These are phyloP conservation scores for Massariosphaeria phaeospora DNA, from an alignment of 495 filamentous ascomycete genomes.

Conservation along the genomic window DNA sequence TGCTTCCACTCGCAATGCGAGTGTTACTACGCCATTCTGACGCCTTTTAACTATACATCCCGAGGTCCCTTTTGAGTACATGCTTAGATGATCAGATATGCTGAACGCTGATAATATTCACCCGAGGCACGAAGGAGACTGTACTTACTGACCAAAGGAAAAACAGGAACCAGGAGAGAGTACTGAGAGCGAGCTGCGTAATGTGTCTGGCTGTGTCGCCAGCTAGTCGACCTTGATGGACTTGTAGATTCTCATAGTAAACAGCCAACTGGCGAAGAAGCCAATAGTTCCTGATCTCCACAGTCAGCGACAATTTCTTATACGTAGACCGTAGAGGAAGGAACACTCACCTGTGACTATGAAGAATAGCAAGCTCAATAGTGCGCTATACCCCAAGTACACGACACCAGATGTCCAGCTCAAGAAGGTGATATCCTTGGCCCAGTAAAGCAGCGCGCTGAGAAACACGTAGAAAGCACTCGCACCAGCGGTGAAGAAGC, in stretches of 20 bases:
- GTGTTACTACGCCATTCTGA: too few relatives aligned
- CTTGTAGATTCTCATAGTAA: slow-evolving; percentile 85
- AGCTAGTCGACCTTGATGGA: slow-evolving; percentile 90
- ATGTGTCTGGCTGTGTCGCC: too few relatives aligned
- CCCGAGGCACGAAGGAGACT: too few relatives aligned
- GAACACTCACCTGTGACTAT: slow-evolving; percentile 76
- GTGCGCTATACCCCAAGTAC: slow-evolving; percentile 85
- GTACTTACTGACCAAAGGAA: too few relatives aligned
- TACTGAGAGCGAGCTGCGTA: too few relatives aligned
- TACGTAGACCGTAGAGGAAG: not conserved
- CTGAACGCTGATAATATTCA: too few relatives aligned
- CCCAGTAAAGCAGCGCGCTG: slow-evolving; percentile 83
- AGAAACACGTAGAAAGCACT: slow-evolving; percentile 85
- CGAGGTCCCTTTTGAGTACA: too few relatives aligned
- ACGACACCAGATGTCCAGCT: slow-evolving; percentile 80
- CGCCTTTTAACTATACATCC: too few relatives aligned
- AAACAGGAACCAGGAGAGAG: too few relatives aligned
- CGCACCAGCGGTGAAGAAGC: slow-evolving; percentile 82
- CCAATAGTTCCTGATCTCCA: slow-evolving; percentile 72
- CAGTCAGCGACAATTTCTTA: slow-evolving; percentile 9
- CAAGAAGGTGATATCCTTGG: slow-evolving; percentile 75
- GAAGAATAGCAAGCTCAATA: slow-evolving; percentile 88
- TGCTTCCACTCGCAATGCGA: too few relatives aligned
- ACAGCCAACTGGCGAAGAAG: slow-evolving; percentile 90
- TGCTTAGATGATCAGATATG: too few relatives aligned